Evolutionary conservation across 345 rosid genomes (phyloP).

Genomic region (Gossypium bickii): DNA sequence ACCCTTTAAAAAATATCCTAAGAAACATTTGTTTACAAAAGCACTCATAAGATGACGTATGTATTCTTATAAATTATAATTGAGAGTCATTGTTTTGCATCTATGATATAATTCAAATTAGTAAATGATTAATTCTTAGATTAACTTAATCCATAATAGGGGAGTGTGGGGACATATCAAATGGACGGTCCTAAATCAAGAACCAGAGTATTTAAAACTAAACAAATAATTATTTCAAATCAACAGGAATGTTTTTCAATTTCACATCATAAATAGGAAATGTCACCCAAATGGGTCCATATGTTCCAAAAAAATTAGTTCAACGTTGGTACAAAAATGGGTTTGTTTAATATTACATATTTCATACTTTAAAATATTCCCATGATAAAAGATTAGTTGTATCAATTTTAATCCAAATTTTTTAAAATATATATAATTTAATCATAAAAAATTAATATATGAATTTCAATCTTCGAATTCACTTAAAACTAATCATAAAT

Average conservation of each 20-base stretch:
- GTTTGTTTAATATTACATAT: too few relatives aligned
- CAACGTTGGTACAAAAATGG: too few relatives aligned
- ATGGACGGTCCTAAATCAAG: neutral
- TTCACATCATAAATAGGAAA: neutral
- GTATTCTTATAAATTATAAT: neutral
- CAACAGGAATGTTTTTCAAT: neutral
- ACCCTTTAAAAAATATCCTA: neutral
- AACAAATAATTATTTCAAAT: neutral
- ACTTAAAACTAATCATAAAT: too few relatives aligned
- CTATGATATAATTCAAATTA: neutral
- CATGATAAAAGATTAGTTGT: too few relatives aligned
- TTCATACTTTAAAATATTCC: too few relatives aligned
- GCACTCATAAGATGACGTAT: neutral
- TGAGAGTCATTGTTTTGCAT: neutral
- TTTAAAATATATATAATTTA: too few relatives aligned
- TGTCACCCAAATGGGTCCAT: neutral
- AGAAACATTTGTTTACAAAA: neutral
- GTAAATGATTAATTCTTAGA: neutral
- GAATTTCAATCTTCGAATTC: too few relatives aligned
- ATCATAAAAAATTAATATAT: too few relatives aligned
- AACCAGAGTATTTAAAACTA: neutral
- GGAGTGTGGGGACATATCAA: neutral
- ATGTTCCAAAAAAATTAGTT: neutral
- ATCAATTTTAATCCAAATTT: too few relatives aligned
- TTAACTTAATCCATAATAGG: neutral